Conservation (phyloP, 192 early-diverging fungal species). For the Coemansia erecta region DNA sequence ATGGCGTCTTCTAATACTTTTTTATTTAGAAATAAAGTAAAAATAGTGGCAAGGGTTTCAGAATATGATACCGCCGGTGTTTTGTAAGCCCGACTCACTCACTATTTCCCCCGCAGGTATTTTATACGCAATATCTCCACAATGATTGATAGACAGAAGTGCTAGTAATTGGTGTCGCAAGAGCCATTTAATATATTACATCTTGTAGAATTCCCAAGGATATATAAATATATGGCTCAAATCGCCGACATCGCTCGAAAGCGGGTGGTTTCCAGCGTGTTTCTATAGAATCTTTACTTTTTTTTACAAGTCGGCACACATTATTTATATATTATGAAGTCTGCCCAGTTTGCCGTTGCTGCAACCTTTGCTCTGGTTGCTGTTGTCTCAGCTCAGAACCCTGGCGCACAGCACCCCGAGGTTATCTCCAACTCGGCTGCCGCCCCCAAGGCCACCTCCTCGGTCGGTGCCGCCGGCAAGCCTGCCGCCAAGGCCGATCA, state of each 20-base stretch:
- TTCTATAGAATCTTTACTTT: conserved; percentile 1
- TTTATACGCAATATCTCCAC: too few species aligned
- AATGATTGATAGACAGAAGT: too few species aligned
- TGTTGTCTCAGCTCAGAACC: conserved; percentile 31
- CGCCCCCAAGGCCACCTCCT: conserved; percentile 9
- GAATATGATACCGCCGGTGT: too few species aligned
- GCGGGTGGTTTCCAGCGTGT: background rate
- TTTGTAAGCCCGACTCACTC: too few species aligned
- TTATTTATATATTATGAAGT: conserved; percentile 25
- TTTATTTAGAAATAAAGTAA: too few species aligned
- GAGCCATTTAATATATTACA: background rate
- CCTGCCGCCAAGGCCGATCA: conserved; percentile 12
- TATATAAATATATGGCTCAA: too few species aligned
- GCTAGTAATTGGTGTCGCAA: too few species aligned
- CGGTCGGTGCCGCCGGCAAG: background rate
- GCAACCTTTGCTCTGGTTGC: conserved; percentile 26
- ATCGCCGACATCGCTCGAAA: too few species aligned
- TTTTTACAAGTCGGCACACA: background rate
- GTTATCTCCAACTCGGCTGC: conserved; percentile 10
- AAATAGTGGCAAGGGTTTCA: too few species aligned
- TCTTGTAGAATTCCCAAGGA: background rate
- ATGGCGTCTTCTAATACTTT: too few species aligned
- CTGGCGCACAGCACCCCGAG: conserved; percentile 7
- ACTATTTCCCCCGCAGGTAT: too few species aligned
- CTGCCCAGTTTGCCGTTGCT: conserved; percentile 32